Conservation (phyloP, 106 monocot genomes). For the Dioscorea dumetorum region DNA sequence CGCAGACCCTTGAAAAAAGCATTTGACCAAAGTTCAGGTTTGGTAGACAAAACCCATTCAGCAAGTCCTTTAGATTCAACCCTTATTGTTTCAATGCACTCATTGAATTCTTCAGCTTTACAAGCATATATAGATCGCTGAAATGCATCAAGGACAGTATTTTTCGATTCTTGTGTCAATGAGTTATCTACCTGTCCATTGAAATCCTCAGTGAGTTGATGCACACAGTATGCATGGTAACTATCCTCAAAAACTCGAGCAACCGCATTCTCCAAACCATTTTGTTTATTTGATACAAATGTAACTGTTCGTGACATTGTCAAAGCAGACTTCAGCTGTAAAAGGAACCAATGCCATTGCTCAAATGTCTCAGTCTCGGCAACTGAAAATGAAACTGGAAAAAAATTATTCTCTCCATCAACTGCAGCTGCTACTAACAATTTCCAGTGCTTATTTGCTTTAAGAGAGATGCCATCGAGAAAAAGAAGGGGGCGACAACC, state of each 20-base stretch:
- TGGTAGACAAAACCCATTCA: slow-evolving; percentile 66
- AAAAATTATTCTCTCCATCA: slow-evolving; percentile 10
- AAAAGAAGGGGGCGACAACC: slow-evolving; percentile 17
- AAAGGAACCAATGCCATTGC: slow-evolving; percentile 90
- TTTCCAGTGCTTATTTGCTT: slow-evolving; percentile 16
- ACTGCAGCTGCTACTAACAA: slow-evolving; percentile 7
- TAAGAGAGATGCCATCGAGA: slow-evolving; percentile 7
- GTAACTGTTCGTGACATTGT: slow-evolving; percentile 42
- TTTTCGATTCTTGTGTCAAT: slow-evolving; percentile 45
- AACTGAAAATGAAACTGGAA: slow-evolving; percentile 12
- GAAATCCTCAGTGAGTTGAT: slow-evolving; percentile 71
- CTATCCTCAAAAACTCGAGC: slow-evolving; percentile 55
- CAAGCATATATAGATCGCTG: slow-evolving; percentile 50
- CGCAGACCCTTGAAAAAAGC: slow-evolving; percentile 82
- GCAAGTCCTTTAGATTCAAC: slow-evolving; percentile 58
- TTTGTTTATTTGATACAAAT: slow-evolving; percentile 61
- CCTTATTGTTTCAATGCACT: slow-evolving; percentile 59
- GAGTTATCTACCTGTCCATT: slow-evolving; percentile 61
- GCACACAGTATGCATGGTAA: slow-evolving; percentile 47
- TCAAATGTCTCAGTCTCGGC: neutral
- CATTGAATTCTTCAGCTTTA: slow-evolving; percentile 76
- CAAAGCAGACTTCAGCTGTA: slow-evolving; percentile 69
- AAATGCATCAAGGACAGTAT: slow-evolving; percentile 43
- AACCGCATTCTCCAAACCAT: slow-evolving; percentile 48
- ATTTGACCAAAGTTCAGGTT: slow-evolving; percentile 87